These are phyloP conservation scores for Parietichytrium sp. DNA, from an alignment of 108 stramenopile genomes.

Conservation along the genomic window DNA sequence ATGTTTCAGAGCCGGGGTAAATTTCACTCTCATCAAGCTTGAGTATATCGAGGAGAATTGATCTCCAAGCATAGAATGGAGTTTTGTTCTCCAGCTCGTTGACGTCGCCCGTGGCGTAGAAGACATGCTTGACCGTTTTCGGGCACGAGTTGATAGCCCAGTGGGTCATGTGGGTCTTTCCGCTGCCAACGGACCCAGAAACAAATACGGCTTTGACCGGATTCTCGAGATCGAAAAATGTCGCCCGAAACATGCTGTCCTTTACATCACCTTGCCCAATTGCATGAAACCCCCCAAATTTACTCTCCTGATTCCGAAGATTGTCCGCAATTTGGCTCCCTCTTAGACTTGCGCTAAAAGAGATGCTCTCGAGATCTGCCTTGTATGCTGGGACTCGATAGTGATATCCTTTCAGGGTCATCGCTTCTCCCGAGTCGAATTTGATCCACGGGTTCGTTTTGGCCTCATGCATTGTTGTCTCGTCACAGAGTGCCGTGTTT, in stretches of 20 bases:
- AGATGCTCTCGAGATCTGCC: too few relatives aligned
- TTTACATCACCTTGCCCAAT: not conserved
- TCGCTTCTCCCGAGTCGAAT: too few relatives aligned
- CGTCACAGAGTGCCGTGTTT: constrained; percentile 34
- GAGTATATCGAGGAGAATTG: constrained; percentile 31
- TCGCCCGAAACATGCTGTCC: not conserved
- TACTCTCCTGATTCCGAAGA: too few relatives aligned
- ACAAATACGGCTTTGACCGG: not conserved
- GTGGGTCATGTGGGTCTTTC: not conserved
- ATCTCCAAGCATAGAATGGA: constrained; percentile 6
- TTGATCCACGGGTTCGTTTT: not conserved
- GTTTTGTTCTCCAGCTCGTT: constrained; percentile 25
- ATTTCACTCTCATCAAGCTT: not conserved
- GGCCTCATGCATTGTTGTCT: constrained; percentile 8
- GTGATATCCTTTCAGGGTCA: too few relatives aligned
- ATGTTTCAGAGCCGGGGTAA: not conserved
- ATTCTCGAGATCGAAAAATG: not conserved
- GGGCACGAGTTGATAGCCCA: not conserved
- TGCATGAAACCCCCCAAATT: too few relatives aligned
- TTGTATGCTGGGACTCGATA: too few relatives aligned
- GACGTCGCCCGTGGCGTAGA: not conserved
- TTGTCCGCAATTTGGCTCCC: too few relatives aligned
- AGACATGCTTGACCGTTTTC: not conserved
- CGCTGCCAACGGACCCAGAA: not conserved
- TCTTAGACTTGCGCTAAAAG: too few relatives aligned